A percentile compares a stretch with the other conserved stretches of the same genome.
Evolutionary conservation across 2,329 filamentous ascomycete genomes (phyloP).

Genomic region (Tolypocladium paradoxum): DNA sequence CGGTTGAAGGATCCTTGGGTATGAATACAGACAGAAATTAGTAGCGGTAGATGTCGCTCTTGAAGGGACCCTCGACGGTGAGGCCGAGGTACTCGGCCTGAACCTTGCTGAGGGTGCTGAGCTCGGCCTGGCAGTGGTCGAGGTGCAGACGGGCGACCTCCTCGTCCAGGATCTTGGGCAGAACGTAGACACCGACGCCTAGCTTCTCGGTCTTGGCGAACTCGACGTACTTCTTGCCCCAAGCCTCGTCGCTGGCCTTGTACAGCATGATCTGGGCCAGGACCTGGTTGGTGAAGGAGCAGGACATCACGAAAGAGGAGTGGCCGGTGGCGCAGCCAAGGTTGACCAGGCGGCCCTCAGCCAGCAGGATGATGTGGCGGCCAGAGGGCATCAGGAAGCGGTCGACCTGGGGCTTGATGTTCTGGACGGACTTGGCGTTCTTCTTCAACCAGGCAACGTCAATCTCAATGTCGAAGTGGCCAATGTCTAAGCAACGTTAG

Average conservation of each 20-base stretch:
- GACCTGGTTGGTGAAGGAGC: conserved; percentile 99
- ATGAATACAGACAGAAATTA: conserved; percentile 25
- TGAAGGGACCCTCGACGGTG: conserved; percentile 80
- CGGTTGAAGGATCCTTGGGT: conserved; percentile 29
- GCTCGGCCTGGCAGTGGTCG: conserved; percentile 86
- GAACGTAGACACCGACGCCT: conserved; percentile 84
- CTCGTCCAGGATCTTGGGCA: conserved; percentile 96
- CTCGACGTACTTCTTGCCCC: conserved; percentile 89
- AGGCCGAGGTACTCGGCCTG: conserved; percentile 95
- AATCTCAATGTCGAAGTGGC: conserved; percentile 99
- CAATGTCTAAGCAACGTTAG: conserved; percentile 55
- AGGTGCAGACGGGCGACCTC: conserved; percentile 94
- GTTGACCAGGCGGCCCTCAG: conserved; percentile 98
- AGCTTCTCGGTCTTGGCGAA: conserved; percentile 91
- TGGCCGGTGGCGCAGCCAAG: conserved; percentile 97
- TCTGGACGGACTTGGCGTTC: conserved; percentile 85
- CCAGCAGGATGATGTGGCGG: conserved; percentile 95
- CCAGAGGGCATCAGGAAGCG: conserved; percentile 90
- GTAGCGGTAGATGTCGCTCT: conserved; percentile 66
- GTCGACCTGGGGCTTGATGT: conserved; percentile 99
- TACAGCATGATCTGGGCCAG: conserved; percentile 97
- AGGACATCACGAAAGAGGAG: conserved; percentile 99
- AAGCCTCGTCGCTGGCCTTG: conserved; percentile 82
- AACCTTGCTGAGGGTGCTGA: conserved; percentile 71
- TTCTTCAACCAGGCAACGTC: conserved; percentile 99